phyloP scores from a whole-genome alignment of 192 early-diverging fungal genomes.

The Backusella macrospora region DNA sequence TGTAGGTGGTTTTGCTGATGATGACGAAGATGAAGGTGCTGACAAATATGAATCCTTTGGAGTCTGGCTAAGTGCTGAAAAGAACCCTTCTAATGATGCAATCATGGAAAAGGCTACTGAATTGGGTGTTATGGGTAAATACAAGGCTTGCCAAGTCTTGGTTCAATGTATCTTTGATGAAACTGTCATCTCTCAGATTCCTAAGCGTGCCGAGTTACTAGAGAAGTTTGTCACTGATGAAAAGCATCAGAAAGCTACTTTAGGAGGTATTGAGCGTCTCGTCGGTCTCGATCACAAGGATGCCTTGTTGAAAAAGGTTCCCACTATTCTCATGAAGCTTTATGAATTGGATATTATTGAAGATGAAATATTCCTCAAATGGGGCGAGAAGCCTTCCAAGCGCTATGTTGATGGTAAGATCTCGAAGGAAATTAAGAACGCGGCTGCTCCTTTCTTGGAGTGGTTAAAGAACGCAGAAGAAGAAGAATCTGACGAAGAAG shows the following conservation, averaged over 20 bases:
- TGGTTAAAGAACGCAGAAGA: constrained; percentile 92
- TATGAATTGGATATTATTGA: constrained; percentile 92
- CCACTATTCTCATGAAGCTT: constrained; percentile 83
- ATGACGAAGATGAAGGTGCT: constrained; percentile 61
- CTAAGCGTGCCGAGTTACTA: constrained; percentile 71
- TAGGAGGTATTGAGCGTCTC: constrained; percentile 91
- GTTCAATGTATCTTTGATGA: constrained; percentile 81
- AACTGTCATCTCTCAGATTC: constrained; percentile 67
- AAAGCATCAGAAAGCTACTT: constrained; percentile 84
- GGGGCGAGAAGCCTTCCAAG: constrained; percentile 82
- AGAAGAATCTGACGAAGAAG: constrained; percentile 68
- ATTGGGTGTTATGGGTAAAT: constrained; percentile 72
- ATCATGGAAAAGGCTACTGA: constrained; percentile 79
- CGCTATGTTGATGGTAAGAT: constrained; percentile 81
- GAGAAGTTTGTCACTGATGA: constrained; percentile 74
- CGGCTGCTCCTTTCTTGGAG: constrained; percentile 85
- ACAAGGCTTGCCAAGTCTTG: constrained; percentile 82
- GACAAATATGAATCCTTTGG: constrained; percentile 81
- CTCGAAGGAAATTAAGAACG: constrained; percentile 80
- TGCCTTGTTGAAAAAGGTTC: constrained; percentile 63
- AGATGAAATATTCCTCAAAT: constrained; percentile 87
- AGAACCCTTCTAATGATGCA: constrained; percentile 64
- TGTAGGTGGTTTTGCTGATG: constrained; percentile 45
- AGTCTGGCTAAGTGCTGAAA: constrained; percentile 66
- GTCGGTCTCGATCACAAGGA: constrained; percentile 62